Base-by-base conservation (phyloP, 192 early-diverging fungal genomes). In the Backusella circina region DNA sequence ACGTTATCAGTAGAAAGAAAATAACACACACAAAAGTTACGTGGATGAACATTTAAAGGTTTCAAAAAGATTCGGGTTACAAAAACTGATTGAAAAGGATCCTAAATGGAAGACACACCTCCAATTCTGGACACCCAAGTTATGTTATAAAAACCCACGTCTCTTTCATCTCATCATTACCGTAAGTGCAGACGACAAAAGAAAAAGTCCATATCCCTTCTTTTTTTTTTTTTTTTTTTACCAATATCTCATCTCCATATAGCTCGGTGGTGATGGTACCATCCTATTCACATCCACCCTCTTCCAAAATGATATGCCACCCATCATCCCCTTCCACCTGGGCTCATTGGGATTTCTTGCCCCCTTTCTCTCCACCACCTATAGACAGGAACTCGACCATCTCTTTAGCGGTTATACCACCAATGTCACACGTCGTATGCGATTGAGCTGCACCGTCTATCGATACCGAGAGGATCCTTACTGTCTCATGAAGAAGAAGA, bases 331-430 rank as follows among this genome's bases (percentile, higher is more conserved):
- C 0, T 97, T 99, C 84, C 92, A 96, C 73, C 80, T 97, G 35
- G 97, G 97, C 5, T 97, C 96, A 32, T 80, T 99, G 38, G 96
- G 97, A n/a, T 99, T 99, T 51, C 76, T 99, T 39, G 97, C 97
- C 0, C 93, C 95, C 4, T 98, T 98, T 80, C 85, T 92, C 71
- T 91, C 92, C 70, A 81, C 82, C 5, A 84, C 90, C 33, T 90
- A 90, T 57, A 71, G 84, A 2, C 41, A 88, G 2, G 86, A 90
- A 26, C 78, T 97, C 5, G 65, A 65, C 0, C 16, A 18, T 23
- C 31, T 74, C 18, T 67, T 74, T 50, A 32, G 30, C 9, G 83
- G 86, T 61, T 73, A 89, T 70, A 90, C 90, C 9, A 87, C 97
- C 61, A 84, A 93, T 12, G 89, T 95, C 72, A 98, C 94, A 64